Evolutionary conservation across 2,329 filamentous ascomycete genomes (phyloP), one percentile per base, ranked within the genome.

Genomic region (Apiospora phragmitis): DNA sequence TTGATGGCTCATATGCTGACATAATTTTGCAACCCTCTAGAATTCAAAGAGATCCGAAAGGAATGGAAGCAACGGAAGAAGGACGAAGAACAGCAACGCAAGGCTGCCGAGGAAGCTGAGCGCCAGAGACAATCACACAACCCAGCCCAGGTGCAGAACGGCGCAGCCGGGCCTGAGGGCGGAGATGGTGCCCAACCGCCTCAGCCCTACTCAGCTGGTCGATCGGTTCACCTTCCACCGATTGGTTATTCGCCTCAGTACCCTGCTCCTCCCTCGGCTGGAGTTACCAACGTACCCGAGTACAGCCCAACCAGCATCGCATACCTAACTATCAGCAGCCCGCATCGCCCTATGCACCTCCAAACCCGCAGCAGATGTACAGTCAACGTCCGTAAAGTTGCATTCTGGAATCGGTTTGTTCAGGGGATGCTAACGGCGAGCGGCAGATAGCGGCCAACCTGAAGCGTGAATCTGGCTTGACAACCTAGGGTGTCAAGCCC

Each of bases 31-130:
- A 47, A 55, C 45, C 8, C 9, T 49, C n/a, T 79, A 98, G 96
- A 98, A 82, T 98, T 99, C 85, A 99, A 99, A 81, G 96, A 99
- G 79, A 98, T 98, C 72, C 93, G 96, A 74, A 98, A 98, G 80
- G 95, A 98, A 80, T 99, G 96, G 96, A 99, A 98, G 85, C 93
- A 94, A 49, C 94, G 96, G 79, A 98, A 98, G 90, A 99, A 99
- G 93, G 96, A 98, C 81, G 95, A 98, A 77, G 95, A 98, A 75
- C 92, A 92, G 68, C 88, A 90, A 76, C 93, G 95, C 79, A 98
- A 98, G 86, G 93, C 92, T 16, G 94, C 95, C 12, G 95, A 98
- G 74, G 95, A 98, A 79, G 88, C 92, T 74, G 88, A 91, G 73
- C 93, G 95, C 70, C 91, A 91, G 81, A 88, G 86, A 21, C 82